Conservation (phyloP, 371 early-diverging fungal genomes). For the Mortierella sp. region DNA sequence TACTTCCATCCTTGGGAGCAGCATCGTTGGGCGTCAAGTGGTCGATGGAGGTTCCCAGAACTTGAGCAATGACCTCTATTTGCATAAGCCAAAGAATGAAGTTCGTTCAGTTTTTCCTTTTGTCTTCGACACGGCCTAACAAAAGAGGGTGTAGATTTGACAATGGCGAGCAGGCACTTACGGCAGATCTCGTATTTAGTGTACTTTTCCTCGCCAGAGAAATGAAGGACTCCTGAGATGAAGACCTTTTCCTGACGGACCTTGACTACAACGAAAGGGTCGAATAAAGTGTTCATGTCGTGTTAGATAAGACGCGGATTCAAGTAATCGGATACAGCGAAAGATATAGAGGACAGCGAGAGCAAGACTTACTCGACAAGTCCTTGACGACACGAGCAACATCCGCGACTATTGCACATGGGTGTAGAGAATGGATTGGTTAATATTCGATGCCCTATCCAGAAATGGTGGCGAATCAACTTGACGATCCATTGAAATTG, state of each 20-base stretch:
- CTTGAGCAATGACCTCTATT: slow-evolving; percentile 64
- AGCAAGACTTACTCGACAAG: slow-evolving; percentile 59
- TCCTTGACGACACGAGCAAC: slow-evolving; percentile 77
- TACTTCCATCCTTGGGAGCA: slow-evolving; percentile 57
- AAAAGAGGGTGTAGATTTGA: not conserved
- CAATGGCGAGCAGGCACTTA: slow-evolving; percentile 40
- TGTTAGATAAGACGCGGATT: not conserved
- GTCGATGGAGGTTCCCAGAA: slow-evolving; percentile 63
- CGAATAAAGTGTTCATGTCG: not conserved
- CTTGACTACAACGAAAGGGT: slow-evolving; percentile 44
- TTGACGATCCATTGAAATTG: not conserved
- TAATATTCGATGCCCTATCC: too few species aligned
- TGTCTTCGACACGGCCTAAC: too few species aligned
- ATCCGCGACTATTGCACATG: slow-evolving; percentile 65
- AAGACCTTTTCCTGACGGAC: slow-evolving; percentile 59
- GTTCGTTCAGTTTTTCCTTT: too few species aligned
- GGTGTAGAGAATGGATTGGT: not conserved
- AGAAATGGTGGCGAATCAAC: not conserved
- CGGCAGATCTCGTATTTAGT: slow-evolving; percentile 88
- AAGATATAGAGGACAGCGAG: not conserved
- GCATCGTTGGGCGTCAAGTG: slow-evolving; percentile 68
- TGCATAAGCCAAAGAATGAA: too few species aligned
- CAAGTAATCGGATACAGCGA: not conserved
- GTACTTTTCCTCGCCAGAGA: slow-evolving; percentile 70
- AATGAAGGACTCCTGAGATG: slow-evolving; percentile 78